Conservation (phyloP, 2,329 filamentous ascomycete species). For the Epichloe glyceriae region DNA sequence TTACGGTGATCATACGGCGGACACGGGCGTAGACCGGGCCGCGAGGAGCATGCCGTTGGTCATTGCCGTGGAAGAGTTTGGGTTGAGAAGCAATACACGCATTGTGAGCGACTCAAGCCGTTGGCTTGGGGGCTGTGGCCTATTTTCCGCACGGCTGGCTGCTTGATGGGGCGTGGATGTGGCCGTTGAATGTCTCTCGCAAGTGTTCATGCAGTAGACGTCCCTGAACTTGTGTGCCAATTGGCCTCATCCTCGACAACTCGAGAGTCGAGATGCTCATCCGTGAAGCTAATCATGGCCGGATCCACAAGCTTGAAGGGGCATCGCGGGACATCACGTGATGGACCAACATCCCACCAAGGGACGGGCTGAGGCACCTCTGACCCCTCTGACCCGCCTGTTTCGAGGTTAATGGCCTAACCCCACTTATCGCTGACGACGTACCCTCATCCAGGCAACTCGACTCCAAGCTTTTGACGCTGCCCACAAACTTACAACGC, state of each 20-base stretch:
- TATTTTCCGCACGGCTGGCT: too few relatives aligned
- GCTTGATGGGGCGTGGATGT: too few relatives aligned
- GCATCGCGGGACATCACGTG: too few relatives aligned
- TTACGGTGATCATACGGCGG: constrained; percentile 11
- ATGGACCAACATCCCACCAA: constrained; percentile 5
- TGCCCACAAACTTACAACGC: constrained; percentile 6
- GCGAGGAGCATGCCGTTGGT: constrained; percentile 45
- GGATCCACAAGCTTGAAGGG: too few relatives aligned
- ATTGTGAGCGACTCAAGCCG: neutral
- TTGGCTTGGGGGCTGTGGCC: too few relatives aligned
- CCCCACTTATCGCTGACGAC: constrained; percentile 16
- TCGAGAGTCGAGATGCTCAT: too few relatives aligned
- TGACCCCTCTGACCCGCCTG: too few relatives aligned
- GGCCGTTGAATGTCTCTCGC: too few relatives aligned
- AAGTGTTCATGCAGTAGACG: too few relatives aligned
- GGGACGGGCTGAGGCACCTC: neutral
- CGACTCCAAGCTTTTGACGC: constrained; percentile 1
- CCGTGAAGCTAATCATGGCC: too few relatives aligned
- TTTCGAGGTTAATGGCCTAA: constrained; percentile 6
- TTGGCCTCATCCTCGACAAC: too few relatives aligned
- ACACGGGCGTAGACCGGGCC: constrained; percentile 13
- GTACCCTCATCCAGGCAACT: constrained; percentile 1
- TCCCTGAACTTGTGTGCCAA: too few relatives aligned
- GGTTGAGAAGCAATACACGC: constrained; percentile 59
- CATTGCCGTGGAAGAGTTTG: constrained; percentile 64